Conservation (phyloP, 2,329 filamentous ascomycete species). For the Fusarium heterosporum region DNA sequence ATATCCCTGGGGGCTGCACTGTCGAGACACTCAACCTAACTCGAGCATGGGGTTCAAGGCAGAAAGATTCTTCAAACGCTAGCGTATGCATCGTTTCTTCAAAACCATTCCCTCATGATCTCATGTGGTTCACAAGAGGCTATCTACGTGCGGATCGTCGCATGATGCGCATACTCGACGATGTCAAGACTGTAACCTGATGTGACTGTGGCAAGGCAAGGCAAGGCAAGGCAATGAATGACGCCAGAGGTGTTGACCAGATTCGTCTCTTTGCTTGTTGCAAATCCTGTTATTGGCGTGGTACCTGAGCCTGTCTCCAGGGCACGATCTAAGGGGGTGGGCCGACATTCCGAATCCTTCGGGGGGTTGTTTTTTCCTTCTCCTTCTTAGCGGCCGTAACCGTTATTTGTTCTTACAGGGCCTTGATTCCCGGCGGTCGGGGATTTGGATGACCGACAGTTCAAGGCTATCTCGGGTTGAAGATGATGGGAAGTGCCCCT, state of each 20-base stretch:
- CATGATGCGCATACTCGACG: not conserved
- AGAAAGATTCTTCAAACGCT: too few species aligned
- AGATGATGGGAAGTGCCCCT: not conserved
- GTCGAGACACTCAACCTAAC: too few species aligned
- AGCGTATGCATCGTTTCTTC: too few species aligned
- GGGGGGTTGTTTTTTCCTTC: not conserved
- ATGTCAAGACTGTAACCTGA: not conserved
- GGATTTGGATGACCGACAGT: not conserved
- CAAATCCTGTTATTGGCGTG: not conserved
- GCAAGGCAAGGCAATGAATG: not conserved
- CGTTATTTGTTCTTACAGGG: constrained; percentile 8
- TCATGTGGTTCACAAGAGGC: too few species aligned
- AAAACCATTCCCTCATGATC: too few species aligned
- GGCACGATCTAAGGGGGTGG: constrained; percentile 15
- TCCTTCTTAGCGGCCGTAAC: constrained; percentile 18
- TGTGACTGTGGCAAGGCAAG: not conserved
- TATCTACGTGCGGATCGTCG: too few species aligned
- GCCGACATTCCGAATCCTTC: constrained; percentile 25
- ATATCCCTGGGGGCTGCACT: too few species aligned
- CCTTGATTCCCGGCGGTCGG: constrained; percentile 2
- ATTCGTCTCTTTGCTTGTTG: not conserved
- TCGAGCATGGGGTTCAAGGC: too few species aligned
- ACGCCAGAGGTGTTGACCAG: not conserved
- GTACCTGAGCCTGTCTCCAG: constrained; percentile 12
- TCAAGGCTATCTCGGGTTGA: not conserved